phyloP scores from a whole-genome alignment of 2,329 filamentous ascomycete genomes.

The Stagonosporopsis cucurbitacearum region DNA sequence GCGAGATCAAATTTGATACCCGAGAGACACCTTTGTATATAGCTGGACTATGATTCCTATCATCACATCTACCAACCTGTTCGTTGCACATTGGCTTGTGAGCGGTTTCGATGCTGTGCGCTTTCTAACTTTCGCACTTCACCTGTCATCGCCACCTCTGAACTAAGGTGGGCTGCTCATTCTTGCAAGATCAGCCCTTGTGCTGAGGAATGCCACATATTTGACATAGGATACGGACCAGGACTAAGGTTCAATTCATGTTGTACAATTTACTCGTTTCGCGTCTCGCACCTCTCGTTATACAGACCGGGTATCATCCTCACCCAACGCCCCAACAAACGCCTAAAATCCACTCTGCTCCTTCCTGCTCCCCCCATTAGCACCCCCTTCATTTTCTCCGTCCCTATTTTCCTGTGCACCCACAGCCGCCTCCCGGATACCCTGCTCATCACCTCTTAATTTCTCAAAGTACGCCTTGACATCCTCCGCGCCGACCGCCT shows the following conservation, averaged over 20 bases:
- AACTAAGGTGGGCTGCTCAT: neutral
- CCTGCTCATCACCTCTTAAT: constrained; percentile 83
- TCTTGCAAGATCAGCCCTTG: neutral
- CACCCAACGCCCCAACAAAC: neutral
- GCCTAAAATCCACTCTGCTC: constrained; percentile 51
- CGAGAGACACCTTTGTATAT: constrained; percentile 3
- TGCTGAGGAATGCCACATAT: neutral
- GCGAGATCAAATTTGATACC: constrained; percentile 22
- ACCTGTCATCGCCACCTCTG: neutral
- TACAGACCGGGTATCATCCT: constrained; percentile 2
- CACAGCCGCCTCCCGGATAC: constrained; percentile 57
- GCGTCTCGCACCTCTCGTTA: constrained; percentile 4
- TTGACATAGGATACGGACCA: neutral
- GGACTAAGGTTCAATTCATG: neutral
- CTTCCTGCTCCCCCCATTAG: constrained; percentile 38
- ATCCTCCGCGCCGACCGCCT: constrained; percentile 89
- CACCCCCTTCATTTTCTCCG: constrained; percentile 35
- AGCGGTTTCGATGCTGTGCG: neutral
- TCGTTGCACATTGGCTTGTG: neutral
- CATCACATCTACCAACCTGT: neutral
- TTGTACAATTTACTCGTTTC: constrained; percentile 2
- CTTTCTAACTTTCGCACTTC: no score
- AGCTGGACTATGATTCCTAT: constrained; percentile 4
- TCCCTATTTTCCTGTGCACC: constrained; percentile 37
- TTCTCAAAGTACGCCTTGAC: constrained; percentile 97